Evolutionary conservation across 1,284 basidiomycete species (phyloP), one percentile per base, ranked within the genome.

Genomic region (Apiotrichum laibachii): DNA sequence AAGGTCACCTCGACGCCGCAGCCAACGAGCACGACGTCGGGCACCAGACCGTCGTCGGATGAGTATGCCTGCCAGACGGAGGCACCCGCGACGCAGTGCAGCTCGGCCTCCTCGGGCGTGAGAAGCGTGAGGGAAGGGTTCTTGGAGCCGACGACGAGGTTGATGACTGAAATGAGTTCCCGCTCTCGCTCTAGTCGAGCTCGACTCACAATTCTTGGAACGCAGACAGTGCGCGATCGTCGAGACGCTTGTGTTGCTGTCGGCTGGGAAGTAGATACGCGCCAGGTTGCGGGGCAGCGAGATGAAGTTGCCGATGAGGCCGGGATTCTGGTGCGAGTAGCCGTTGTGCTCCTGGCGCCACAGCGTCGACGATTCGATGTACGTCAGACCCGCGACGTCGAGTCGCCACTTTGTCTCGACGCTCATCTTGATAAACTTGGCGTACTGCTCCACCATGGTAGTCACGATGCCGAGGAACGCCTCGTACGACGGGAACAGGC

Each of bases 201-300:
- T n/a, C 42, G 18, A 63, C 70, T 62, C 47, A 74, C 68, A 92
- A 77, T 91, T 88, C 80, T 88, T 89, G 34, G 89, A 85, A 50
- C 87, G 80, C 63, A 94, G 75, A 67, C 88, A 91, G 77, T 94
- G 92, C 5, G 87, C 84, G 58, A 92, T 82, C 22, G 79, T 80
- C 45, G 86, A 88, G 59, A 92, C 78, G 77, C 88, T 86, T 67
- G 88, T 88, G 76, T 94, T 93, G 39, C 88, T 87, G 72, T 94
- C 92, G n/a, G 90, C 88, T 0, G 92, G 90, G 39, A 94, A 81
- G 75, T 93, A 94, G 43, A 94, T 88, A 16, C 92, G 84, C 1
- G 88, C 88, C 50, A 87, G 81, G 47, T 80, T 78, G 18, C 88
- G 82, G 63, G 91, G 91, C 60, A 93, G 78, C 66, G 86, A 85